Base-by-base conservation (phyloP, 805 yeast species). In the Wickerhamomyces alni region DNA sequence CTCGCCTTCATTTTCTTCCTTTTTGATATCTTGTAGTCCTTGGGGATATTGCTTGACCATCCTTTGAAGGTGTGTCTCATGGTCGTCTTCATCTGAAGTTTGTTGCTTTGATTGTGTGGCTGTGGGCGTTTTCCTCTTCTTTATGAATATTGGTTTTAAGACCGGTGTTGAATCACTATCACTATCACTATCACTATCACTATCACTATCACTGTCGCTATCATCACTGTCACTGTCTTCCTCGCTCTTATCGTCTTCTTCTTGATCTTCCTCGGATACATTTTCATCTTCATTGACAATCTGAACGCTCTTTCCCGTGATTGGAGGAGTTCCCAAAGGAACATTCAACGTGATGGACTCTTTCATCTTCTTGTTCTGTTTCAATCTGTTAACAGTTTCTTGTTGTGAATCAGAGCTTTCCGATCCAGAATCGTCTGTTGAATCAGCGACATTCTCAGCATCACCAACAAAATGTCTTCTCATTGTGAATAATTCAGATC, bases 121-220 rank as follows among this genome's bases (percentile, higher is more conserved):
- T 38, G 29, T 5, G 36, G 25, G 30, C 26, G 33, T 29, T 26
- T 35, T 38, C 27, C 15, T 40, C 36, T 47, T 51, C 29, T 47
- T 42, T 21, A 50, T 43, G 44, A 54, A 53, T 26, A 57, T 51
- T 4, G 61, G 62, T 22, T 48, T 58, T 15, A 46, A 38, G 33
- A 51, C 28, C 27, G 31, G 45, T 24, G 6, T 10, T 27, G n/a
- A n/a, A n/a, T 27, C 30, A 11, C 41, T 49, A 7, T 43, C 44
- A 17, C 28, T 19, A 8, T 42, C 38, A 30, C 36, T 42, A 25
- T 42, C 45, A 28, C 41, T 36, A 4, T 22, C 33, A 10, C 33
- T 38, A 19, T 37, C 46, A 17, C 40, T 39, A 15, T 35, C 43
- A n/a, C 36, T 36, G n/a, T 28, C 39, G n/a, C 41, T 46, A 17